A percentile compares a stretch with the other conserved stretches of the same genome.
Evolutionary conservation across 2,329 filamentous ascomycete genomes (phyloP).

Genomic region (Colletotrichum tamarilloi): DNA sequence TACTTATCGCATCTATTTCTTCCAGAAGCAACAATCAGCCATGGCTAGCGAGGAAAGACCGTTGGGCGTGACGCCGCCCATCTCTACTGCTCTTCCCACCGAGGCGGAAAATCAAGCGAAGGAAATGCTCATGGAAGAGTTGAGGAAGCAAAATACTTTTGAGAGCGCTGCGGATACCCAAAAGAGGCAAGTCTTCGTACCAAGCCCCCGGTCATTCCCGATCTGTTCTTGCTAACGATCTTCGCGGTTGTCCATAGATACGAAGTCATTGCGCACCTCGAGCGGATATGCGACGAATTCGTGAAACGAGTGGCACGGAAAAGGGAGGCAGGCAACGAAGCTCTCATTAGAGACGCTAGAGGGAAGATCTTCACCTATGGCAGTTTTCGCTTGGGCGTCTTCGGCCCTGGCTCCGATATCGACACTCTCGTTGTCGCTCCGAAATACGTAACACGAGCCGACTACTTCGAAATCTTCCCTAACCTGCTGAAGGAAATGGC

Average conservation of each 20-base stretch:
- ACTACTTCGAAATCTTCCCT: conserved; percentile 95
- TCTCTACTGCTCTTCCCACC: conserved; percentile 82
- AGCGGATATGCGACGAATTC: conserved; percentile 86
- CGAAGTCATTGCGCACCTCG: conserved; percentile 79
- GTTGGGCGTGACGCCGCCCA: conserved; percentile 82
- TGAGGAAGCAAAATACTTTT: conserved; percentile 92
- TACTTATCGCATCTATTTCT: neutral
- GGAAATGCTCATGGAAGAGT: conserved; percentile 82
- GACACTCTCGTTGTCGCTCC: conserved; percentile 94
- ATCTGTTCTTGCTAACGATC: conserved; percentile 7
- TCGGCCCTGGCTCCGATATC: conserved; percentile 95
- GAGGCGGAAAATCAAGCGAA: conserved; percentile 81
- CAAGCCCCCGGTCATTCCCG: neutral
- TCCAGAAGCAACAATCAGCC: conserved; percentile 16
- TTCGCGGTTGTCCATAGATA: conserved; percentile 58
- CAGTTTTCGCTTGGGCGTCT: conserved; percentile 94
- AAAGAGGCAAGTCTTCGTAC: conserved; percentile 70
- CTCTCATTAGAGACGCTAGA: conserved; percentile 83
- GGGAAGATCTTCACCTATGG: conserved; percentile 97
- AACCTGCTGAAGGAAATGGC: conserved; percentile 80
- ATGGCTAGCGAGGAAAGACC: conserved; percentile 54
- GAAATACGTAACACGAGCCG: conserved; percentile 86
- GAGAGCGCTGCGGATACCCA: conserved; percentile 85
- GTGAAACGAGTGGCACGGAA: conserved; percentile 82
- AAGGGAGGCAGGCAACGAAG: conserved; percentile 78